Conservation (phyloP, 495 filamentous ascomycete genomes). For the Neurospora intermedia region DNA sequence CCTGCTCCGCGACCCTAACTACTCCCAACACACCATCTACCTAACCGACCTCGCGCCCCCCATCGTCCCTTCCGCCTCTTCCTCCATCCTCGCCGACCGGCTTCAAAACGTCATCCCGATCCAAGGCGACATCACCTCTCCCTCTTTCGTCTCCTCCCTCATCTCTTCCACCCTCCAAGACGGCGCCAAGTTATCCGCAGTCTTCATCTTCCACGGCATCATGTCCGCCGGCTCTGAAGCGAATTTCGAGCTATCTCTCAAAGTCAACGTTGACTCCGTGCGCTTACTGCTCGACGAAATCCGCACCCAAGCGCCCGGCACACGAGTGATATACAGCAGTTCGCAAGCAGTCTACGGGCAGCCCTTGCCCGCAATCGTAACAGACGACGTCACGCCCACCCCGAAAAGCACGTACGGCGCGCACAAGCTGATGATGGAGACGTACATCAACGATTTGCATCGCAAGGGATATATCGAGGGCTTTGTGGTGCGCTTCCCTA, state of each 20-base stretch:
- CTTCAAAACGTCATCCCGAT: constrained; percentile 28
- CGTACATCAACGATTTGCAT: constrained; percentile 64
- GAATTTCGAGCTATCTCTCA: constrained; percentile 61
- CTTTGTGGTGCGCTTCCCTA: constrained; percentile 59
- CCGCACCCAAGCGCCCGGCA: constrained; percentile 42
- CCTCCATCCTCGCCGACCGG: constrained; percentile 29
- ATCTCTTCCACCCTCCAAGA: constrained; percentile 19
- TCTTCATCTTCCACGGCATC: constrained; percentile 78
- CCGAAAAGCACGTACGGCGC: constrained; percentile 66
- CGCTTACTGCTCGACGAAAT: constrained; percentile 52
- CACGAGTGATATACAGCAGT: constrained; percentile 48
- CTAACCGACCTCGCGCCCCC: constrained; percentile 57
- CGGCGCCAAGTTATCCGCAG: constrained; percentile 42
- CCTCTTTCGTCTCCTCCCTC: constrained; percentile 35
- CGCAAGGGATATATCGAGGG: constrained; percentile 60
- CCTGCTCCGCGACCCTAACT: constrained; percentile 39
- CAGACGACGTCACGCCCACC: constrained; percentile 44
- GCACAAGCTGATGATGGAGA: constrained; percentile 69
- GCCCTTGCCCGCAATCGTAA: constrained; percentile 22
- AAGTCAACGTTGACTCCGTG: constrained; percentile 66
- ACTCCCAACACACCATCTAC: constrained; percentile 41
- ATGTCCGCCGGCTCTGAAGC: constrained; percentile 72
- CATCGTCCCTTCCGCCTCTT: constrained; percentile 35
- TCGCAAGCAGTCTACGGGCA: constrained; percentile 33
- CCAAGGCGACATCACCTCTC: constrained; percentile 52